Evolutionary conservation across 192 early-diverging fungal species (phyloP).

Genomic region (Backusella parvicylindrica): DNA sequence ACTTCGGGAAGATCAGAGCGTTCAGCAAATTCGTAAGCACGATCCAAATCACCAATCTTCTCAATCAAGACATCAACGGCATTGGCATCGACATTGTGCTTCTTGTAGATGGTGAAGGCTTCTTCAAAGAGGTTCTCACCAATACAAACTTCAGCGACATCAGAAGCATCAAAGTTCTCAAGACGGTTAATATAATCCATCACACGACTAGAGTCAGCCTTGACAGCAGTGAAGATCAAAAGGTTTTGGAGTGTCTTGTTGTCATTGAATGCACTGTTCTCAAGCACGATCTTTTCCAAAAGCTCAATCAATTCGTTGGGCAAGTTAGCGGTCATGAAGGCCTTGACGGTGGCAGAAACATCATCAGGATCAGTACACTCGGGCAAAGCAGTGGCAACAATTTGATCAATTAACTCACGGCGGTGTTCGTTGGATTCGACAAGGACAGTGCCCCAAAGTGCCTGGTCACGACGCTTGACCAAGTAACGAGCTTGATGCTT

Average conservation of each 20-base stretch:
- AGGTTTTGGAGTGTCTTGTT: constrained; percentile 97
- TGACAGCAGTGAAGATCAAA: constrained; percentile 95
- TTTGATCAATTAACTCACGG: constrained; percentile 90
- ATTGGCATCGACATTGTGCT: constrained; percentile 84
- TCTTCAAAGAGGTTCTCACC: constrained; percentile 90
- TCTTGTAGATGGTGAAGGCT: constrained; percentile 95
- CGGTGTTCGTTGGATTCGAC: constrained; percentile 77
- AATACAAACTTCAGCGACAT: constrained; percentile 96
- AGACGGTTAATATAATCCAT: constrained; percentile 94
- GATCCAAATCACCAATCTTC: constrained; percentile 90
- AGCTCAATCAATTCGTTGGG: constrained; percentile 97
- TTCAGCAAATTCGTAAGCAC: constrained; percentile 96
- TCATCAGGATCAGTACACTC: constrained; percentile 97
- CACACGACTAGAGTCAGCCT: constrained; percentile 88
- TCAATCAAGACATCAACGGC: constrained; percentile 92
- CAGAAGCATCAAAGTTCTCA: constrained; percentile 94
- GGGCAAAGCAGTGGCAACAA: constrained; percentile 86
- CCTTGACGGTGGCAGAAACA: constrained; percentile 97
- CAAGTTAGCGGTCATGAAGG: constrained; percentile 97
- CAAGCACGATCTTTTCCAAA: constrained; percentile 94
- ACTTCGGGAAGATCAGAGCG: constrained; percentile 85
- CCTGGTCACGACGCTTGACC: constrained; percentile 81
- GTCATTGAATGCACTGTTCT: constrained; percentile 89
- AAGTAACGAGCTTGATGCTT: constrained; percentile 98
- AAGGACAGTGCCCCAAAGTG: constrained; percentile 85